Conservation (phyloP, 176 grass and related monocot species). For the Lolium rigidum region DNA sequence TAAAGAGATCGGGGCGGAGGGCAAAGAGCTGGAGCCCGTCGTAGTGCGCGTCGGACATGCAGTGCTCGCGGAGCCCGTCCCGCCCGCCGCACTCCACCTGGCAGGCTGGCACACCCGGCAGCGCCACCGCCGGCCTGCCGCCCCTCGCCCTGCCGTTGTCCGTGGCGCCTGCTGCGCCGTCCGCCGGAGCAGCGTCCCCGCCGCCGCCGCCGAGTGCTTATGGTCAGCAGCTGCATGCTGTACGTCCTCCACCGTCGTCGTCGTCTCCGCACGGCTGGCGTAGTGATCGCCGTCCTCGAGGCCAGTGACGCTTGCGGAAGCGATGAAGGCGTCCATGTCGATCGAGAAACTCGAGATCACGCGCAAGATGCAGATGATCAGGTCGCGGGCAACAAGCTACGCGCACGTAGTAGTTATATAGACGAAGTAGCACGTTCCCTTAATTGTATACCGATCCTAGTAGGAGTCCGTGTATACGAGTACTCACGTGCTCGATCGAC, state of each 20-base stretch:
- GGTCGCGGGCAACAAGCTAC: background rate
- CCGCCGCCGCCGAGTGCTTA: background rate
- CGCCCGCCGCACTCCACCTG: conserved; percentile 12
- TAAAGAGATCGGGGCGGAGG: conserved; percentile 13
- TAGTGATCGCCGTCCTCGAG: background rate
- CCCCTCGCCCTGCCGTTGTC: background rate
- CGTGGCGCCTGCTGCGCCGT: conserved; percentile 8
- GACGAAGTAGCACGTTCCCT: background rate
- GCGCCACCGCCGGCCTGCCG: background rate
- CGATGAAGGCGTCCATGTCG: background rate
- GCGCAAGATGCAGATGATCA: background rate
- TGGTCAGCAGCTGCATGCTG: background rate
- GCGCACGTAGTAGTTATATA: background rate
- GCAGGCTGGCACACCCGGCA: conserved; percentile 36
- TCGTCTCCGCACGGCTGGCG: background rate
- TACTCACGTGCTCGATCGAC: too few species aligned
- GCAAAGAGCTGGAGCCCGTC: conserved; percentile 24
- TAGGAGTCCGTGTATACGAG: background rate
- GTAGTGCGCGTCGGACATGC: conserved; percentile 30
- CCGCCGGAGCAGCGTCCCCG: conserved; percentile 9
- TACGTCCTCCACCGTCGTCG: background rate
- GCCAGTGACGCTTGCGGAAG: background rate
- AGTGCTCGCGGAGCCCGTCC: conserved; percentile 22
- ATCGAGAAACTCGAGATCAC: background rate
- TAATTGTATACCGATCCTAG: background rate